Evolutionary conservation across 306 rosid species (phyloP).

Genomic region (Cicer bijugum): DNA sequence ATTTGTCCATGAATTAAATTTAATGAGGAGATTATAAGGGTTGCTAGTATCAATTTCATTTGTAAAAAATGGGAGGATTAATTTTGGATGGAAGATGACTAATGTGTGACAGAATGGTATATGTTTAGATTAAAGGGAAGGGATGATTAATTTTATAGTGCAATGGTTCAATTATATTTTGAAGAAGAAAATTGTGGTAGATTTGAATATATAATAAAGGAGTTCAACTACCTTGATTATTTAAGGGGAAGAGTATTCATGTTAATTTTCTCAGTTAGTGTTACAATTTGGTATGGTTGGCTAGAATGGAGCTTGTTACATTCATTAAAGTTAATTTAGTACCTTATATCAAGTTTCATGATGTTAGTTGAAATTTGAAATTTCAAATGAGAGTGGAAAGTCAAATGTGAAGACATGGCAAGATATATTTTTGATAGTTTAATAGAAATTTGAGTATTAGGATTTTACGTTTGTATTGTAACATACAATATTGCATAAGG

Average conservation of each 20-base stretch:
- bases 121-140: conserved; percentile 28
- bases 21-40: conserved; percentile 41
- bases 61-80: conserved; percentile 6
- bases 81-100: not conserved
- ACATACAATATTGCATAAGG: not conserved
- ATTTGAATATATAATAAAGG: conserved; percentile 47
- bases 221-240: conserved; percentile 67
- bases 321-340: not conserved
- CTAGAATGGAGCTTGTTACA: conserved; percentile 33
- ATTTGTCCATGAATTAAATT: conserved; percentile 48
- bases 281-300: conserved; percentile 54
- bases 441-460: not conserved
- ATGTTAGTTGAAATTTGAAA: conserved; percentile 3
- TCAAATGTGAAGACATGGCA: not conserved
- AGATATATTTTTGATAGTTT: not conserved
- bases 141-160: conserved; percentile 49
- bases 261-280: not conserved
- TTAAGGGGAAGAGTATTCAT: conserved; percentile 21
- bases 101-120: not conserved
- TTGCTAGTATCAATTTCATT: conserved; percentile 37
- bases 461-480: not conserved
- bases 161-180: not conserved
- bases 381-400: not conserved
- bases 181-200: conserved; percentile 26
- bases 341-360: not conserved